These are phyloP conservation scores for Aspergillus luchuensis DNA, from an alignment of 2,329 filamentous ascomycete species.

Conservation along the genomic window DNA sequence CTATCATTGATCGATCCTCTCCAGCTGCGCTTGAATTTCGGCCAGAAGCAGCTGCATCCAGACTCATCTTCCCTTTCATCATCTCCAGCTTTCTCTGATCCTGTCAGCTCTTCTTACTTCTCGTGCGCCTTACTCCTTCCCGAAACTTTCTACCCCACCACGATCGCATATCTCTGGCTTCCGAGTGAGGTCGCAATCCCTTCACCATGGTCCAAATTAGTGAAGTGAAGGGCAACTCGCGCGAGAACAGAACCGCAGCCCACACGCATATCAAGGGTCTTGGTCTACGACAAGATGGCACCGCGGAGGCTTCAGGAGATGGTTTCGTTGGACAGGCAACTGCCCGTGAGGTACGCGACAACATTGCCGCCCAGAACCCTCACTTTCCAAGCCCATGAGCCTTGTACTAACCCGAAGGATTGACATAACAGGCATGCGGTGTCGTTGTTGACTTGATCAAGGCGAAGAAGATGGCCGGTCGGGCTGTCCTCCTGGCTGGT, in stretches of 20 bases:
- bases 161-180: constrained; percentile 21
- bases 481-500: constrained; percentile 88
- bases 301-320: constrained; percentile 73
- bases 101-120: constrained; percentile 9
- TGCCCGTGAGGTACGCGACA: constrained; percentile 74
- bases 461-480: constrained; percentile 95
- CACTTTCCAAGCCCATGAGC: background rate
- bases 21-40: constrained; percentile 37
- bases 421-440: constrained; percentile 72
- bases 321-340: constrained; percentile 89
- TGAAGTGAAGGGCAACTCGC: constrained; percentile 90
- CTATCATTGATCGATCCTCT: constrained; percentile 34
- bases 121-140: constrained; percentile 7
- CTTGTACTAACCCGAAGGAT: constrained; percentile 16
- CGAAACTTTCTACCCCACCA: background rate
- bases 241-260: constrained; percentile 92
- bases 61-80: constrained; percentile 11
- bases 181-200: constrained; percentile 28
- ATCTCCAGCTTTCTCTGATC: constrained; percentile 14
- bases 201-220: constrained; percentile 79
- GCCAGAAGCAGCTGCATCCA: constrained; percentile 29
- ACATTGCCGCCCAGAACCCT: background rate
- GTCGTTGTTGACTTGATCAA: constrained; percentile 95
- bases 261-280: constrained; percentile 98
- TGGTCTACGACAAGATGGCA: constrained; percentile 81